Evolutionary conservation across 371 early-diverging fungal genomes (phyloP), one percentile per base, ranked within the genome.

Genomic region (Mortierella sp.): DNA sequence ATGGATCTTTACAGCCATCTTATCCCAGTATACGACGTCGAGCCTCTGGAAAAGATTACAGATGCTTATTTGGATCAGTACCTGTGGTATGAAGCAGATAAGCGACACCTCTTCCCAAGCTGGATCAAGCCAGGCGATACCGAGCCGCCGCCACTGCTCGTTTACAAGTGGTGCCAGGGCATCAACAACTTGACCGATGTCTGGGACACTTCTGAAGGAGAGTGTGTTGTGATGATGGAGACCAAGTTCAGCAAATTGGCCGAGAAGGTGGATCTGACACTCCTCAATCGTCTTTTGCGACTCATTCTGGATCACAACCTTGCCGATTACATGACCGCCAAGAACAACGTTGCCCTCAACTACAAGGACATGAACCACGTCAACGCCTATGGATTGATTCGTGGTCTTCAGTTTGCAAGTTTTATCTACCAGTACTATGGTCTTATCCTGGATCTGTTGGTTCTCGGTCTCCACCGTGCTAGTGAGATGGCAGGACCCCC

Each of bases 291-390:
- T 63, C 88, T 99, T 48, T 84, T 99, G 73, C 92, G 97, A 60
- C 87, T 99, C 53, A 93, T 99, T 83, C 87, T 99, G 57, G 99
- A 99, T 84, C 98, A 98, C 87, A 98, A 97, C 79, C 86, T 99
- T 82, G 99, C 98, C 21, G 98, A 99, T 76, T 99, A 99, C 83
- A 98, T 99, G 88, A 96, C 99, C 0, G 96, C 97, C 65, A 98
- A 99, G 87, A 98, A 98, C 87, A 98, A 98, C 84, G 94, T 97
- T 55, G 96, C 92, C 7, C 84, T 99, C 64, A 94, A 89, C 66
- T 99, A 99, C 89, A 99, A 99, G 89, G 99, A 99, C 79, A 99
- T 99, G 97, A 93, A 93, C 82, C 99, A 97, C 85, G 95, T 94
- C 64, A 99, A 99, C 83, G 91, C 95, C 15, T 95, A 94, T 80